These are phyloP conservation scores for Rhizomucor pusillus DNA, from an alignment of 371 early-diverging fungal genomes.

Conservation along the genomic window DNA sequence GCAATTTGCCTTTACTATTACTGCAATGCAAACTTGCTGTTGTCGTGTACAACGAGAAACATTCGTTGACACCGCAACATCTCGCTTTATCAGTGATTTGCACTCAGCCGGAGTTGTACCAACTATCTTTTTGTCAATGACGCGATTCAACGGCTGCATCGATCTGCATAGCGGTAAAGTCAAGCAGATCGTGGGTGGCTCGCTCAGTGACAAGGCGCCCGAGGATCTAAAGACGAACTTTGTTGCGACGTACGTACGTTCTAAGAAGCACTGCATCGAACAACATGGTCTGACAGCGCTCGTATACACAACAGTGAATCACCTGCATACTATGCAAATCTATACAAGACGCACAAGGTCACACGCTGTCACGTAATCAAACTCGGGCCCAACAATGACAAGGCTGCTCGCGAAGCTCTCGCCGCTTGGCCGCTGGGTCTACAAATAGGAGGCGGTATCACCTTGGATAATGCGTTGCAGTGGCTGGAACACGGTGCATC, in stretches of 20 bases:
- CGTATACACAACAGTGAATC: constrained; percentile 54
- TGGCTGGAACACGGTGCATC: constrained; percentile 89
- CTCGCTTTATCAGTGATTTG: no score
- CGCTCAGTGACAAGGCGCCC: constrained; percentile 69
- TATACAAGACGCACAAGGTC: constrained; percentile 73
- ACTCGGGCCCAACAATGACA: constrained; percentile 87
- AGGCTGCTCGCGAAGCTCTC: constrained; percentile 83
- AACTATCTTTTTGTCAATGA: constrained; percentile 28
- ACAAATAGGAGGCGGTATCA: constrained; percentile 97
- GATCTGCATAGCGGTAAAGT: constrained; percentile 96
- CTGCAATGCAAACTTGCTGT: no score
- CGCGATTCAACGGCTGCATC: constrained; percentile 92
- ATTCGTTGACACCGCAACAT: no score
- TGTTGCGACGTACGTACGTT: constrained; percentile 70
- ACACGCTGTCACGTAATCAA: constrained; percentile 94
- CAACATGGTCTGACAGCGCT: background rate
- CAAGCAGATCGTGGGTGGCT: constrained; percentile 97
- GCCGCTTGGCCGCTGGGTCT: constrained; percentile 82
- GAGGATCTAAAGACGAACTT: constrained; percentile 85
- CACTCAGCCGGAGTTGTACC: no score
- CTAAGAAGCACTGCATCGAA: no score
- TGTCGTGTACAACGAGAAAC: no score
- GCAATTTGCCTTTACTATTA: no score
- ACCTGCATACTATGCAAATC: constrained; percentile 74
- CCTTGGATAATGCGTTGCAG: constrained; percentile 73